A percentile compares a stretch with the other conserved stretches of the same genome.
phyloP scores from a whole-genome alignment of 148 eudicot genomes.

The Tetragonia tetragonoides region DNA sequence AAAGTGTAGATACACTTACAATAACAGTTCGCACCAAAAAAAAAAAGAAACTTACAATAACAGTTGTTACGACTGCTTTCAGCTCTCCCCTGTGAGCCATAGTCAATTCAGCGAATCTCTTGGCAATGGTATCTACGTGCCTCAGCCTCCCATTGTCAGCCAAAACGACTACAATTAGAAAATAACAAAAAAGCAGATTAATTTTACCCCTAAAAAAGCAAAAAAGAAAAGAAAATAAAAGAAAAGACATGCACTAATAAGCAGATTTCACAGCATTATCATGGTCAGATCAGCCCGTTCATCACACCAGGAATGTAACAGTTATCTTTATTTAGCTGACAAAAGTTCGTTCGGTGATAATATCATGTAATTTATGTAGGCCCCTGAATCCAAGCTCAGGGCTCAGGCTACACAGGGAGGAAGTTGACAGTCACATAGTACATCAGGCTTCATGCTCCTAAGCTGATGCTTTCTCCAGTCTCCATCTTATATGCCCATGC shows the following conservation, averaged over 20 bases:
- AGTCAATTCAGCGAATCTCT: conserved; percentile 71
- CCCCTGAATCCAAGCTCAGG: neutral
- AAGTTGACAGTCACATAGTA: neutral
- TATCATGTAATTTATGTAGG: neutral
- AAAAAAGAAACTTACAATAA: conserved; percentile 88
- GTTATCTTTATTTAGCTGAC: neutral
- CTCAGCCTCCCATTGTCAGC: conserved; percentile 84
- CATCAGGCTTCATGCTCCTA: neutral
- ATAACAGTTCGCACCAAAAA: too few species aligned
- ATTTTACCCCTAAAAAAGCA: neutral
- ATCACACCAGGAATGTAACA: neutral
- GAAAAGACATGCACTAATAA: neutral
- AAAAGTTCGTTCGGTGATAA: neutral
- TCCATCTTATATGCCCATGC: too few species aligned
- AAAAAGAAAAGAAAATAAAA: too few species aligned
- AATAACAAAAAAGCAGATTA: neutral
- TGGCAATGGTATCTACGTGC: conserved; percentile 51
- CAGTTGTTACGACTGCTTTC: conserved; percentile 71
- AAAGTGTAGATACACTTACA: conserved; percentile 40
- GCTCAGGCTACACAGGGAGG: neutral
- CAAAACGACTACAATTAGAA: conserved; percentile 44
- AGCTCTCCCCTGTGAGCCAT: conserved; percentile 93
- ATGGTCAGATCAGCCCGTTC: neutral
- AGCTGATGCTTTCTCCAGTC: too few species aligned
- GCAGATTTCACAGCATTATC: neutral